Conservation (phyloP, 164 flowering plant genomes). For the Akebia trifoliata region DNA sequence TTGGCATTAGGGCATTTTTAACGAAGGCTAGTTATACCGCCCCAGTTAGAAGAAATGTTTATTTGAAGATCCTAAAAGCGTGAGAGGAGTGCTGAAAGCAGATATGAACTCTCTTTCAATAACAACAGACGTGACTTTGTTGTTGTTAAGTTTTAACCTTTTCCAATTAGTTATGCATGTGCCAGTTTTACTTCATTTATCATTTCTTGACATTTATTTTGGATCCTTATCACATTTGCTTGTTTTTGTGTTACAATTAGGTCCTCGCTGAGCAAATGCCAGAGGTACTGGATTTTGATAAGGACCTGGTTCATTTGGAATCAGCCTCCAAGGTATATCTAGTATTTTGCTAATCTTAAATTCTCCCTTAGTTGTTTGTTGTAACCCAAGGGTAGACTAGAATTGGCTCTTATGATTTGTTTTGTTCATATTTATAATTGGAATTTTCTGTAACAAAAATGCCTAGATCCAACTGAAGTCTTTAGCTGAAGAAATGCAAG, state of each 20-base stretch:
- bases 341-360: neutral
- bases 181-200: no score
- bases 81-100: no score
- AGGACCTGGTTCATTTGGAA: slow-evolving; percentile 86
- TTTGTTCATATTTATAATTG: neutral
- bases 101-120: no score
- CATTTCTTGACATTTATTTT: neutral
- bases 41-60: no score
- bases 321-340: slow-evolving; percentile 85
- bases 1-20: no score
- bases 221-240: neutral
- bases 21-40: no score
- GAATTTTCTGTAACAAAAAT: slow-evolving; percentile 1
- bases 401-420: slow-evolving; percentile 1
- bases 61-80: no score
- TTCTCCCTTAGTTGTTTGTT: neutral
- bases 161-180: no score
- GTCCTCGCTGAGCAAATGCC: slow-evolving; percentile 90
- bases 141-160: no score
- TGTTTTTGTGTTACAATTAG: slow-evolving; percentile 26
- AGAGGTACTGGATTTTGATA: slow-evolving; percentile 87
- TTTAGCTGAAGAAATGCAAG: slow-evolving; percentile 99
- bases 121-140: no score
- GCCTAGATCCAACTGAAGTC: slow-evolving; percentile 82
- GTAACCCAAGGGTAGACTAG: neutral